These are phyloP conservation scores for Helianthus tuberosus DNA, from an alignment of 129 eudicot species.

Conservation along the genomic window DNA sequence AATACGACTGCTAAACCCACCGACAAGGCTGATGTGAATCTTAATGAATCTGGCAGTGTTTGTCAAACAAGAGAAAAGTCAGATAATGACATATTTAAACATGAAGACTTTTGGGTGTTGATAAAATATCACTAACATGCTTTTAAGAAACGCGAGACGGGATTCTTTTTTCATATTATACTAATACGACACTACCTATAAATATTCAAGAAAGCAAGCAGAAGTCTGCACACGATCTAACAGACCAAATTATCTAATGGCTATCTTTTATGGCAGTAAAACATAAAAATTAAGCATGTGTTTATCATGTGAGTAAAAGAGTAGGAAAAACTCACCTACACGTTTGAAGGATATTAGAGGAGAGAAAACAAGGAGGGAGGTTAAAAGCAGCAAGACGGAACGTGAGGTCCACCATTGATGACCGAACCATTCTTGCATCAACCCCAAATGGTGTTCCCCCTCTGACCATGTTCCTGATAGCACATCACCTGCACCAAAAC, in stretches of 20 bases:
- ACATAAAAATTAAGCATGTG: not conserved
- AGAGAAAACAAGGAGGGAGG: slow-evolving; percentile 59
- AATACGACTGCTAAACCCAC: slow-evolving; percentile 83
- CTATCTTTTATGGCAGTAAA: slow-evolving; percentile 1
- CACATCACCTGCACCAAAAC: slow-evolving; percentile 78
- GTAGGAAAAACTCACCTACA: slow-evolving; percentile 67
- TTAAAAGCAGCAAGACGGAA: slow-evolving; percentile 63
- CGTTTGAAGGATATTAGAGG: slow-evolving; percentile 90
- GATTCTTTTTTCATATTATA: slow-evolving; percentile 1
- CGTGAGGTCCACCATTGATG: slow-evolving; percentile 83
- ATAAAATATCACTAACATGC: not conserved
- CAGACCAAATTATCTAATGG: slow-evolving; percentile 2
- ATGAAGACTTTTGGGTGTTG: slow-evolving; percentile 1
- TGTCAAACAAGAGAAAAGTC: slow-evolving; percentile 15
- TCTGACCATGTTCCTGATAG: slow-evolving; percentile 81
- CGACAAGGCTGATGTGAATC: slow-evolving; percentile 90
- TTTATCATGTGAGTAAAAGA: slow-evolving; percentile 7
- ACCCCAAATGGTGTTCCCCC: slow-evolving; percentile 77
- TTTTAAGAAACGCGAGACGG: not conserved
- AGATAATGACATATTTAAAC: not conserved
- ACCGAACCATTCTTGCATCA: slow-evolving; percentile 97
- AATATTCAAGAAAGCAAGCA: slow-evolving; percentile 4
- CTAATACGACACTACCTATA: not conserved
- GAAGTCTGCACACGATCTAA: not conserved
- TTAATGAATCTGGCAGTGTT: slow-evolving; percentile 67